Base-by-base conservation (phyloP, 2,329 filamentous ascomycete species). In the Claviceps quebecensis region DNA sequence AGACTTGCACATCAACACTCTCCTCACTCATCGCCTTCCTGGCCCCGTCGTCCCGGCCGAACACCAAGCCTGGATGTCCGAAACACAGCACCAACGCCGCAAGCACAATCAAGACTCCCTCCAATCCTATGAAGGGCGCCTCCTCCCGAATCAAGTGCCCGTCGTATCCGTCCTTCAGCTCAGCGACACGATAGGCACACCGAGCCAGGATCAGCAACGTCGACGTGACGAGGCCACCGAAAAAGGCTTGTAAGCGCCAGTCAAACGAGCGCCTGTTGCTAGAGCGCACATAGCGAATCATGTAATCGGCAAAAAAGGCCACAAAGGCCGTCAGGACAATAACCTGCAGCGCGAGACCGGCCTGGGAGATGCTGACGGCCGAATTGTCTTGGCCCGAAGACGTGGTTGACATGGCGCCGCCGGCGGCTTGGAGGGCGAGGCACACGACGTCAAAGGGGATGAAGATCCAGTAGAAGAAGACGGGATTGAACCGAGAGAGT, bases 151-250 rank as follows among this genome's bases (percentile, higher is more conserved):
- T 78, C 55, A 84, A 63, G 1, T 67, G 60, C 1, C 79, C 80
- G 23, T 60, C 41, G 68, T 81, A 86, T 4, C 83, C 83, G 37
- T 81, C 73, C 54, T 72, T 75, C 50, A 87, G 67, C 70, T 87
- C 83, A 5, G 76, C 77, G 38, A 84, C 78, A 53, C 83, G 76
- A 63, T 79, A 86, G 49, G 76, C 72, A 58, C 78, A 83, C 45
- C 83, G 72, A 23, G 76, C 72, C 46, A 85, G 73, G 58, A 86
- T 79, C 45, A 77, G 70, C 6, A 83, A 46, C 36, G 80, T 78
- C 9, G 81, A 72, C 8, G 75, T 58, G 0, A 66, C 60, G 26
- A 84, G 67, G 44, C 74, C 77, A n/a, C 61, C 52, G 46, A 81
- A 67, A 62, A 84, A 85, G 53, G 61, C 43, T 13, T 56, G 59